These are phyloP conservation scores for Colletotrichum cereale DNA, from an alignment of 2,329 filamentous ascomycete genomes.

Conservation along the genomic window DNA sequence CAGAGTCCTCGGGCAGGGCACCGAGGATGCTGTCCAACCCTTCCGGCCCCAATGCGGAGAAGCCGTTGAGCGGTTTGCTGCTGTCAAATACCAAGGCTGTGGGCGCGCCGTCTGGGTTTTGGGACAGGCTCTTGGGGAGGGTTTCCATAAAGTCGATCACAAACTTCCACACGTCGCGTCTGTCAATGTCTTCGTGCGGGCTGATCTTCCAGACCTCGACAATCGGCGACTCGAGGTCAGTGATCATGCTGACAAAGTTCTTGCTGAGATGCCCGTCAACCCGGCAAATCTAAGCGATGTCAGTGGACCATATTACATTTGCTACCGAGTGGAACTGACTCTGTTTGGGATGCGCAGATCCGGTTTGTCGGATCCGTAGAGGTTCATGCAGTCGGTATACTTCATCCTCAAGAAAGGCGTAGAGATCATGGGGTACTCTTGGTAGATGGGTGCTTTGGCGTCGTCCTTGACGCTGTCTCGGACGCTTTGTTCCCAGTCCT, in stretches of 20 bases:
- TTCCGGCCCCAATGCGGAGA: constrained; percentile 76
- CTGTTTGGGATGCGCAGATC: constrained; percentile 81
- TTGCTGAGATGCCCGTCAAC: constrained; percentile 73
- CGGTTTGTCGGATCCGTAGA: constrained; percentile 92
- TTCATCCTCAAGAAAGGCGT: constrained; percentile 69
- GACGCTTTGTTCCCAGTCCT: constrained; percentile 36
- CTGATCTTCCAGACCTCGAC: constrained; percentile 82
- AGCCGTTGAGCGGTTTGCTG: constrained; percentile 78
- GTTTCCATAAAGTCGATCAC: constrained; percentile 77
- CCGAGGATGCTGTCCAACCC: constrained; percentile 48
- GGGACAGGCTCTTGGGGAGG: constrained; percentile 69
- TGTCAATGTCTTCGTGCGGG: constrained; percentile 62
- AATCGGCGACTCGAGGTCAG: constrained; percentile 73
- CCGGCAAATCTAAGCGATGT: constrained; percentile 67
- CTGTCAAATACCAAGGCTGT: constrained; percentile 83
- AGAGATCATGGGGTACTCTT: constrained; percentile 44
- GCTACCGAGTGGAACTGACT: constrained; percentile 55
- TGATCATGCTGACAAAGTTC: constrained; percentile 81
- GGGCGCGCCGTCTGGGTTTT: constrained; percentile 82
- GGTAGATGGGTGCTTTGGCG: constrained; percentile 11
- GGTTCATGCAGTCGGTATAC: constrained; percentile 83
- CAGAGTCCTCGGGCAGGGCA: constrained; percentile 42
- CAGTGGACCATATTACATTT: constrained; percentile 10
- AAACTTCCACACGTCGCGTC: constrained; percentile 70
- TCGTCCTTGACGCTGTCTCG: constrained; percentile 31